Conservation (phyloP, 371 early-diverging fungal species). For the Nematocida displodere region DNA sequence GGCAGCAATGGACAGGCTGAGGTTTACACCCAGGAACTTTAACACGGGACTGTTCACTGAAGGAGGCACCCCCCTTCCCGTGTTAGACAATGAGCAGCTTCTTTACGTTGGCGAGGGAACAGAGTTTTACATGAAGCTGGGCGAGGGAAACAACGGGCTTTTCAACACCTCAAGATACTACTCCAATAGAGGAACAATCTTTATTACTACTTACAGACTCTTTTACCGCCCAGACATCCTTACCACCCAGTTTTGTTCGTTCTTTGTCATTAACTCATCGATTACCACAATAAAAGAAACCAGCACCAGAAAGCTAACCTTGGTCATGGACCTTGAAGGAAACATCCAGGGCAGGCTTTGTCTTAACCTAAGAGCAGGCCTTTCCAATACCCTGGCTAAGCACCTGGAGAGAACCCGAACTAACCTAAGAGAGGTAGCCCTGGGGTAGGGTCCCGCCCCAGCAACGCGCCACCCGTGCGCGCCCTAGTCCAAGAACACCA, state of each 20-base stretch:
- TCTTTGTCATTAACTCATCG: slow-evolving; percentile 5
- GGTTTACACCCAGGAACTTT: slow-evolving; percentile 20
- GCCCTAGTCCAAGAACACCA: slow-evolving; percentile 26
- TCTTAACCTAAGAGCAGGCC: slow-evolving; percentile 11
- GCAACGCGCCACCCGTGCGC: no score
- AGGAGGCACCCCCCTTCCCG: slow-evolving; percentile 50
- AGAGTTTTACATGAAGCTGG: slow-evolving; percentile 41
- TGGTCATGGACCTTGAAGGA: background rate
- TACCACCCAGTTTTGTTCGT: slow-evolving; percentile 46
- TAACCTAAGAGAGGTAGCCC: background rate
- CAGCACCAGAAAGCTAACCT: background rate
- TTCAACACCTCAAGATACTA: slow-evolving; percentile 23
- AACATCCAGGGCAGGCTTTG: background rate
- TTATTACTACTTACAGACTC: slow-evolving; percentile 53
- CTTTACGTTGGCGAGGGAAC: slow-evolving; percentile 25
- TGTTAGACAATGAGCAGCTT: slow-evolving; percentile 52
- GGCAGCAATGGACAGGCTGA: background rate
- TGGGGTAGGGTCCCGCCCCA: no score
- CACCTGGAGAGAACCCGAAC: background rate
- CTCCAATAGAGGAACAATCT: slow-evolving; percentile 39
- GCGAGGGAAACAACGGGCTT: slow-evolving; percentile 51
- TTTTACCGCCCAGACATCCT: slow-evolving; percentile 48
- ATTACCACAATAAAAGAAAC: background rate
- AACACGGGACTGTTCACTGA: slow-evolving; percentile 55
- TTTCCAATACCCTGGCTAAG: slow-evolving; percentile 5